Conservation (phyloP, 805 yeast species). For the Metschnikowia lochheadii region DNA sequence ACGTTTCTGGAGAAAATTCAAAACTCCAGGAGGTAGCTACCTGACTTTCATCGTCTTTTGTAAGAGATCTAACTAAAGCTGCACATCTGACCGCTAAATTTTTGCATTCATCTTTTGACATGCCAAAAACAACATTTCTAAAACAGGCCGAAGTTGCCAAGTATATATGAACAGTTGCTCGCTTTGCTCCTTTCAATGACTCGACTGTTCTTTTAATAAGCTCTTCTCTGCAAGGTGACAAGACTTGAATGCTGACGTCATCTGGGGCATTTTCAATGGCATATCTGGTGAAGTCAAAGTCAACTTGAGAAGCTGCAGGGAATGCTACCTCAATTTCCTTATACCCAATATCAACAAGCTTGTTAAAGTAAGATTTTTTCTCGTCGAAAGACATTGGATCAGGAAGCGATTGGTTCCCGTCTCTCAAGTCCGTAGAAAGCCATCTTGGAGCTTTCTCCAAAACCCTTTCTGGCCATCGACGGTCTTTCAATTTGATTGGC, state of each 20-base stretch:
- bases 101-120: constrained; percentile 56
- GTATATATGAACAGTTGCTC: constrained; percentile 72
- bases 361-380: constrained; percentile 64
- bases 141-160: constrained; percentile 74
- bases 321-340: constrained; percentile 82
- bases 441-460: constrained; percentile 69
- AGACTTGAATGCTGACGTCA: constrained; percentile 73
- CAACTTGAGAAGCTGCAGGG: constrained; percentile 76
- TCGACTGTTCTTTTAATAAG: constrained; percentile 70
- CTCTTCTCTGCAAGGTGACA: constrained; percentile 73
- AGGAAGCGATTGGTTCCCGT: constrained; percentile 81
- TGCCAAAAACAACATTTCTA: constrained; percentile 65
- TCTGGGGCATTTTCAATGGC: constrained; percentile 72
- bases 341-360: constrained; percentile 68
- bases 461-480: constrained; percentile 66
- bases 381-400: constrained; percentile 85
- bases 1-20: constrained; percentile 80
- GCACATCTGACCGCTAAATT: constrained; percentile 62
- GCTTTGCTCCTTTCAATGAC: constrained; percentile 67
- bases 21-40: constrained; percentile 62
- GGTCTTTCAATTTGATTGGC: constrained; percentile 52
- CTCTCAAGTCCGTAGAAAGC: constrained; percentile 80
- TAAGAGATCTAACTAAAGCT: constrained; percentile 56
- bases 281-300: constrained; percentile 74
- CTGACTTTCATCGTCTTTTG: constrained; percentile 60